A percentile compares a stretch with the other conserved stretches of the same genome.
Conservation (phyloP, 139 green algal species). For the Chlorella sp. region DNA sequence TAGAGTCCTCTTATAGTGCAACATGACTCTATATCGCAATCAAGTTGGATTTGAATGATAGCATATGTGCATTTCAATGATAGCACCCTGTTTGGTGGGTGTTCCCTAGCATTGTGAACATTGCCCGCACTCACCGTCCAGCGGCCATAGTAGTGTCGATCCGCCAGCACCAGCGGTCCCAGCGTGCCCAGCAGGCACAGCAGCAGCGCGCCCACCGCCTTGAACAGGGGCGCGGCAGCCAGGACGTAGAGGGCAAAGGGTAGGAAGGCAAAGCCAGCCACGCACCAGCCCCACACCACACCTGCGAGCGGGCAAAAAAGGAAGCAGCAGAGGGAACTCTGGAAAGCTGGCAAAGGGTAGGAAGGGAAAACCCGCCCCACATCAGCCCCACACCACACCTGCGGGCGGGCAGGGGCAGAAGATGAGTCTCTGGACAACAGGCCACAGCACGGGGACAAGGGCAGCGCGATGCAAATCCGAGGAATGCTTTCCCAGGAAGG, state of each 20-base stretch:
- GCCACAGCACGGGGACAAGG: not conserved
- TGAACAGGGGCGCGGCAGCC: conserved; percentile 4
- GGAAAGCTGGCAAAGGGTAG: not conserved
- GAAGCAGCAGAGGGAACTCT: not conserved
- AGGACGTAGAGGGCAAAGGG: conserved; percentile 71
- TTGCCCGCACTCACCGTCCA: conserved; percentile 53
- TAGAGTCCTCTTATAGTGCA: too few relatives aligned
- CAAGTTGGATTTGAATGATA: too few relatives aligned
- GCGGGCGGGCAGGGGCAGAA: not conserved
- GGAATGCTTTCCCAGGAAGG: not conserved
- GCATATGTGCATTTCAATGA: too few relatives aligned
- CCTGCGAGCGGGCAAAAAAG: conserved; percentile 34
- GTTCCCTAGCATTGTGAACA: too few relatives aligned
- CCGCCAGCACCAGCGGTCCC: conserved; percentile 43
- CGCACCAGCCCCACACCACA: conserved; percentile 83
- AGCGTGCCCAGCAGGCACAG: conserved; percentile 31
- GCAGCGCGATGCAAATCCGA: too few relatives aligned
- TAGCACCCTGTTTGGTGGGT: too few relatives aligned
- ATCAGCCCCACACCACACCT: conserved; percentile 82
- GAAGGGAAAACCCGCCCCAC: conserved; percentile 70
- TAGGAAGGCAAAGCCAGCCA: conserved; percentile 68
- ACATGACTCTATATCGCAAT: too few relatives aligned
- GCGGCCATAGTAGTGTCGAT: conserved; percentile 58
- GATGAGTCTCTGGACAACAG: not conserved
- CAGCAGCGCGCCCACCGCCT: conserved; percentile 25